Evolutionary conservation across 225 moss, liverwort and hornwort species (phyloP).

Genomic region (Climacium dendroides): DNA sequence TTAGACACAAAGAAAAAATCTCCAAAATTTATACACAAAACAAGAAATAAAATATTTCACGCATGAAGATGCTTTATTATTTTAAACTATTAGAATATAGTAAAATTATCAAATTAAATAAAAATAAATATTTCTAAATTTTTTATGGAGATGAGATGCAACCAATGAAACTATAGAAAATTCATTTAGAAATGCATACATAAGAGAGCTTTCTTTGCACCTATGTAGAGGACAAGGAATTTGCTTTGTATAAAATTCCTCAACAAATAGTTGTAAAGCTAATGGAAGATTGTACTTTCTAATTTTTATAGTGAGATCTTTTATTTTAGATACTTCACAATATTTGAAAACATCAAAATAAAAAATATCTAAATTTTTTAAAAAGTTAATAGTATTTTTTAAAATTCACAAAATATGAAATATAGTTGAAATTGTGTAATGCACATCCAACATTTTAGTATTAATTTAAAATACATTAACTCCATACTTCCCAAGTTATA

Average conservation of each 20-base stretch:
- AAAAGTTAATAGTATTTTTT: too few relatives aligned
- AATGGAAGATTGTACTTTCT: accelerated
- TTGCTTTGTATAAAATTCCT: accelerated
- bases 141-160: neutral
- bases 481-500: accelerated
- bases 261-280: neutral
- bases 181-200: neutral
- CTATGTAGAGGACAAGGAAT: neutral
- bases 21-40: neutral
- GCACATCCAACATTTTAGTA: neutral
- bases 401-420: too few relatives aligned
- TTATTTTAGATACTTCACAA: neutral
- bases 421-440: too few relatives aligned
- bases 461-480: neutral
- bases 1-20: neutral
- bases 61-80: neutral
- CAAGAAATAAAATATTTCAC: neutral
- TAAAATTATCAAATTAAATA: neutral
- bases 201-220: neutral
- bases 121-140: neutral
- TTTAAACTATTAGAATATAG: neutral
- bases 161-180: neutral
- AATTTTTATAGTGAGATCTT: neutral
- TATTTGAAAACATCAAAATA: too few relatives aligned
- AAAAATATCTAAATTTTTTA: too few relatives aligned